A percentile compares a stretch with the other conserved stretches of the same genome.
Conservation (phyloP, 1,139 yeast genomes). For the Pichia cactophila region DNA sequence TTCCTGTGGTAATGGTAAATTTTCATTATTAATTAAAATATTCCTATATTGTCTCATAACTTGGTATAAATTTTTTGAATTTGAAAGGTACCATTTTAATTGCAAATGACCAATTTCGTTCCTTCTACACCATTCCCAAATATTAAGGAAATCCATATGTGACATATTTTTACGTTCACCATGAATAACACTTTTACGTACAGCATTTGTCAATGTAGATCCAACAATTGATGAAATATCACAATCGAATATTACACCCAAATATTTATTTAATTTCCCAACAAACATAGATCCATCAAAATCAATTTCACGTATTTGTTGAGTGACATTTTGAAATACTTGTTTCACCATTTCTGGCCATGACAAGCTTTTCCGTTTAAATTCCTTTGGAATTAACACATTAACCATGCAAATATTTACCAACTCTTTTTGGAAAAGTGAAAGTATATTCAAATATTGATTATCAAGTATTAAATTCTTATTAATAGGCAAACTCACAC, state of each 20-base stretch:
- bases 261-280: conserved; percentile 10
- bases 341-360: conserved; percentile 9
- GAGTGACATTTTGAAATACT: background rate
- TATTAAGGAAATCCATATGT: conserved; percentile 9
- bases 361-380: conserved; percentile 7
- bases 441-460: conserved; percentile 3
- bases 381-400: conserved; percentile 8
- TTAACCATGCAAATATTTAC: conserved; percentile 12
- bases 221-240: conserved; percentile 5
- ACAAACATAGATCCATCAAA: conserved; percentile 6
- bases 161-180: conserved; percentile 12
- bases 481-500: conserved; percentile 9
- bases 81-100: conserved; percentile 10
- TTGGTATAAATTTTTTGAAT: conserved; percentile 8
- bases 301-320: conserved; percentile 8
- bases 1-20: conserved; percentile 9
- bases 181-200: conserved; percentile 11
- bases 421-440: conserved; percentile 7
- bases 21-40: background rate
- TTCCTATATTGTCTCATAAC: conserved; percentile 1
- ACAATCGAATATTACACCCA: conserved; percentile 13
- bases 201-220: conserved; percentile 2
- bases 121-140: conserved; percentile 12
- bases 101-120: conserved; percentile 9
- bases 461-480: conserved; percentile 3